Percentiles rank a stretch among this genome's conserved stretches.
These are phyloP conservation scores for Dianthus caryophyllus DNA, from an alignment of 148 eudicot genomes.

Conservation along the genomic window DNA sequence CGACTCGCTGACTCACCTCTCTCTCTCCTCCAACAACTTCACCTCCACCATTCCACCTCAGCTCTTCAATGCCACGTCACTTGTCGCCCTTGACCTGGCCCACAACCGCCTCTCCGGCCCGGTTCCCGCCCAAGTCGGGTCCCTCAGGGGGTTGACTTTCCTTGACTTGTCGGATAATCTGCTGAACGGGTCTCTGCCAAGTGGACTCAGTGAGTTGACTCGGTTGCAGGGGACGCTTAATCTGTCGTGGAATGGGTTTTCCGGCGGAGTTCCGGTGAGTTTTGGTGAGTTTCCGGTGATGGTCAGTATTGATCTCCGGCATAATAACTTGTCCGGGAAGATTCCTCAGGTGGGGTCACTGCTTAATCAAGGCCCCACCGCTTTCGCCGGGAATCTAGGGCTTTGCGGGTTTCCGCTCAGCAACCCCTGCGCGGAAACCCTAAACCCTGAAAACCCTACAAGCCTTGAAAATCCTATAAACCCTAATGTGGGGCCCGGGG, in stretches of 20 bases:
- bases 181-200: slow-evolving; percentile 62
- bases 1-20: slow-evolving; percentile 43
- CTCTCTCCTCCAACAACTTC: slow-evolving; percentile 58
- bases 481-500: slow-evolving; percentile 17
- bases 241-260: slow-evolving; percentile 54
- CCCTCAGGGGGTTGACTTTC: slow-evolving; percentile 33
- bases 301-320: slow-evolving; percentile 68
- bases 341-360: slow-evolving; percentile 76
- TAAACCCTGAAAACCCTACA: slow-evolving; percentile 43
- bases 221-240: slow-evolving; percentile 60
- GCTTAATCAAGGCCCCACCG: slow-evolving; percentile 90
- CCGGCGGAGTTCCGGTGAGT: slow-evolving; percentile 66
- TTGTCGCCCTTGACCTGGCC: slow-evolving; percentile 54
- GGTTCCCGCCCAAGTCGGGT: slow-evolving; percentile 40
- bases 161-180: slow-evolving; percentile 66
- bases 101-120: slow-evolving; percentile 61
- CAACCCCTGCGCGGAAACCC: slow-evolving; percentile 9
- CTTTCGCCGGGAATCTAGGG: slow-evolving; percentile 73
- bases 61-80: slow-evolving; percentile 55
- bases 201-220: slow-evolving; percentile 40
- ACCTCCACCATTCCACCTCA: slow-evolving; percentile 42
- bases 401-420: slow-evolving; percentile 86
- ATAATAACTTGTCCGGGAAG: slow-evolving; percentile 74
- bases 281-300: slow-evolving; percentile 70
- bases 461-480: slow-evolving; percentile 27